Base-by-base conservation (phyloP, 2,329 filamentous ascomycete species). In the Cadophora sp. region DNA sequence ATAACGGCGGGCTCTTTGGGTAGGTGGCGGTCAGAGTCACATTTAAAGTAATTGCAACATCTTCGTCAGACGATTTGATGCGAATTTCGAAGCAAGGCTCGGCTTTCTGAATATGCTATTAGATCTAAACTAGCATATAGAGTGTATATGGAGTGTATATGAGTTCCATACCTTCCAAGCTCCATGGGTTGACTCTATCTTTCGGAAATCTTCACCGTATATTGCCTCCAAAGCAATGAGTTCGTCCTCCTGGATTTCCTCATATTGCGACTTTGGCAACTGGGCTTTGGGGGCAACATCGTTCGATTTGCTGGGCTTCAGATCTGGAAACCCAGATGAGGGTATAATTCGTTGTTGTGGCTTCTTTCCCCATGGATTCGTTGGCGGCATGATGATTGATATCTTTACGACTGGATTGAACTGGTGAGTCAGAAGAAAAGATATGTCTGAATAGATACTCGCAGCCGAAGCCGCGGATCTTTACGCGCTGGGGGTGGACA, bases 11-110 rank as follows among this genome's bases (percentile, higher is more conserved):
- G 1, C 93, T 91, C 76, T 93, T 97, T 4, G 95, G 96, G 77
- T 98, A 98, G 0, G 94, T 97, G 7, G 94, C 91, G 9, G 93
- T 96, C 71, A 98, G 83, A 65, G 92, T 90, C 62, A 96, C 93
- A 58, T 87, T 85, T n/a, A 98, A 80, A 1, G 87, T 88, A 47
- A 94, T 83, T 30, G 84, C 85, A 68, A 93, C 86, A 59, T 94
- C 90, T 45, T 88, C 84, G 74, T 96, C 91, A 0, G 88, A 89
- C 4, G 88, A 88, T 11, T 88, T 93, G 70, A 98, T 84, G 62
- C 85, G 87, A 62, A 98, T 89, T 72, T 92, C 92, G 78, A 98
- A 96, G 0, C 88, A 86, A 18, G 93, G 91, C 76, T 97, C 92
- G 4, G 91, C 89, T 87, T 93, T 94, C 87, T 92, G 4, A 39